Percentiles rank a stretch among this genome's conserved stretches.
These are phyloP conservation scores for Magnusiomyces fungicola DNA, from an alignment of 1,139 yeast species.

Conservation along the genomic window DNA sequence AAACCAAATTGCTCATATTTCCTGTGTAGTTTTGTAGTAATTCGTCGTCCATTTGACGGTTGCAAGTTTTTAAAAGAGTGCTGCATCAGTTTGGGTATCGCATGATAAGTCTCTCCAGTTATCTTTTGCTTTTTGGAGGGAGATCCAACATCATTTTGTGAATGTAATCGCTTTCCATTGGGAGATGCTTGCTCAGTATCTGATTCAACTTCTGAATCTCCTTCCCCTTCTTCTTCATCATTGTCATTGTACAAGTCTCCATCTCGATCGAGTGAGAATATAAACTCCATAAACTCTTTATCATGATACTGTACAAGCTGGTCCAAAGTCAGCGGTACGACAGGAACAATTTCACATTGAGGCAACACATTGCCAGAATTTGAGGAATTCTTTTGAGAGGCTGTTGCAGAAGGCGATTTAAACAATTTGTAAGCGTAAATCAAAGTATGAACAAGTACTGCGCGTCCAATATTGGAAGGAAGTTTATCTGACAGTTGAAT, in stretches of 20 bases:
- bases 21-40: slow-evolving; percentile 1
- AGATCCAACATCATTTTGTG: slow-evolving; percentile 7
- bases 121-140: slow-evolving; percentile 1
- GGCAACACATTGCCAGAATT: not conserved
- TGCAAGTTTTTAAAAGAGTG: slow-evolving; percentile 3
- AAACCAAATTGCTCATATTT: slow-evolving; percentile 29
- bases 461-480: slow-evolving; percentile 49
- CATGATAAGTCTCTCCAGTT: not conserved
- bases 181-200: too few species aligned
- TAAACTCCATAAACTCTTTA: slow-evolving; percentile 32
- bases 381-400: not conserved
- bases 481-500: slow-evolving; percentile 38
- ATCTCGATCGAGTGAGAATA: slow-evolving; percentile 22
- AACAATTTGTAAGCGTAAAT: slow-evolving; percentile 39
- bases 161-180: too few species aligned
- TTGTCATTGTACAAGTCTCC: slow-evolving; percentile 23
- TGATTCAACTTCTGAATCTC: slow-evolving; percentile 21
- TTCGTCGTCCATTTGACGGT: not conserved
- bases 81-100: slow-evolving; percentile 1
- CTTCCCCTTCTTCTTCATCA: slow-evolving; percentile 22
- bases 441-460: slow-evolving; percentile 40
- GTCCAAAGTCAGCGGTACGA: slow-evolving; percentile 21
- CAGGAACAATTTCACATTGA: slow-evolving; percentile 13
- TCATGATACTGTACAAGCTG: slow-evolving; percentile 38
- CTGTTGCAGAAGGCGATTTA: not conserved